phyloP scores from a whole-genome alignment of 768 basidiomycete species.

The Suillus placidus region DNA sequence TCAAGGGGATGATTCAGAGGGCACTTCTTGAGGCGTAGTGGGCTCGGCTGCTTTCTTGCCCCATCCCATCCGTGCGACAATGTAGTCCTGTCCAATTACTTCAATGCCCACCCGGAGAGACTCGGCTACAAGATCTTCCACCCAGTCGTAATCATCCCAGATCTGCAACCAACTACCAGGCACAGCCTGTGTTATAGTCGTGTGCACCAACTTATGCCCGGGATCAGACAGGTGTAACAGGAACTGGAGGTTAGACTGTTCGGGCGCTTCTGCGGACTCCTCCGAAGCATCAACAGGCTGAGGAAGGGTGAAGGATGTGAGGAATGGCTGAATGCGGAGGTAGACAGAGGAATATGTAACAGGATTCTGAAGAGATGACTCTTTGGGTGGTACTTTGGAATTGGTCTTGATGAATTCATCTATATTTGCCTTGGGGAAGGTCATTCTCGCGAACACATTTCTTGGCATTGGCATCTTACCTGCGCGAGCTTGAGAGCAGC shows the following conservation, averaged over 20 bases:
- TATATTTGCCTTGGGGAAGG: slow-evolving; percentile 64
- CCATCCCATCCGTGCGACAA: slow-evolving; percentile 88
- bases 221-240: slow-evolving; percentile 74
- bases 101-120: slow-evolving; percentile 82
- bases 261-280: slow-evolving; percentile 21
- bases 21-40: slow-evolving; percentile 9
- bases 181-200: slow-evolving; percentile 80
- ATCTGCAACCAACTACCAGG: slow-evolving; percentile 85
- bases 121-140: slow-evolving; percentile 93
- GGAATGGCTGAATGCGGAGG: slow-evolving; percentile 90
- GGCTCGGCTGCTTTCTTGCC: slow-evolving; percentile 35
- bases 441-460: slow-evolving; percentile 6
- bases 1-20: slow-evolving; percentile 4
- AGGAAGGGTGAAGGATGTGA: slow-evolving; percentile 55
- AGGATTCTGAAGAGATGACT: slow-evolving; percentile 49
- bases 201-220: slow-evolving; percentile 71
- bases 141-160: slow-evolving; percentile 95
- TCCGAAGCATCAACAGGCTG: slow-evolving; percentile 26
- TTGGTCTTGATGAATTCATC: slow-evolving; percentile 75
- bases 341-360: slow-evolving; percentile 90
- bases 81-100: slow-evolving; percentile 89
- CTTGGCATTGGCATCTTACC: slow-evolving; percentile 42
- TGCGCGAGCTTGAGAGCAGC: slow-evolving; percentile 85
- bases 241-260: slow-evolving; percentile 56
- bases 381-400: slow-evolving; percentile 34